Percentiles rank a stretch among this genome's conserved stretches.
phyloP scores from a whole-genome alignment of 176 grass and related monocot species.

The Rhynchospora breviuscula region DNA sequence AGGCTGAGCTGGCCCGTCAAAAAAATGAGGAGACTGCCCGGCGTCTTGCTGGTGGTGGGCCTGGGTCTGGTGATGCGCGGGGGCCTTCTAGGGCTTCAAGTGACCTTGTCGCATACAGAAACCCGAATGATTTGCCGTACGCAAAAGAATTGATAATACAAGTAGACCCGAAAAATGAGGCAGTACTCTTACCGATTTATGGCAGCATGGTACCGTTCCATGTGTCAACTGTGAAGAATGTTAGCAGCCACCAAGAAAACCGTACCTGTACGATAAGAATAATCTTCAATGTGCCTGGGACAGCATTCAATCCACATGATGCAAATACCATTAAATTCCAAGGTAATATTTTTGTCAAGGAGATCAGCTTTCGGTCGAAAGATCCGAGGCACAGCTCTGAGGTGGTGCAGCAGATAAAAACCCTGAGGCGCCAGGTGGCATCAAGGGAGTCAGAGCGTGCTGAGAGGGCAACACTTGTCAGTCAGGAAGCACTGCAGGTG shows the following conservation, averaged over 20 bases:
- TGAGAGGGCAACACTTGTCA: constrained; percentile 89
- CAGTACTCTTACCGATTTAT: constrained; percentile 77
- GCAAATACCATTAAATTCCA: constrained; percentile 53
- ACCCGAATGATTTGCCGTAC: constrained; percentile 60
- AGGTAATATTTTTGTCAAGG: constrained; percentile 68
- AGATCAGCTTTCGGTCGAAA: constrained; percentile 76
- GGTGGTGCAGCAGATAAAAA: constrained; percentile 83
- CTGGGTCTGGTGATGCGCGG: constrained; percentile 43
- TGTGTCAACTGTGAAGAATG: constrained; percentile 85
- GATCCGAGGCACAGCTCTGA: constrained; percentile 74
- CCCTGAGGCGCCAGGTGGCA: constrained; percentile 73
- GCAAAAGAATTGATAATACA: constrained; percentile 67
- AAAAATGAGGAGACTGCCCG: constrained; percentile 82
- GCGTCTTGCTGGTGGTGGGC: constrained; percentile 55
- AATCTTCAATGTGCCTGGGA: constrained; percentile 84
- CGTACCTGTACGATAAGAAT: constrained; percentile 62
- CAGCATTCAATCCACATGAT: constrained; percentile 64
- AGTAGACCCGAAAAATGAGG: constrained; percentile 83
- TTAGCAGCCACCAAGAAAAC: constrained; percentile 65
- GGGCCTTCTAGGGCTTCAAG: constrained; percentile 40
- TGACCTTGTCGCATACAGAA: constrained; percentile 80
- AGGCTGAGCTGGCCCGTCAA: constrained; percentile 77
- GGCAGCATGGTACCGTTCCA: constrained; percentile 85
- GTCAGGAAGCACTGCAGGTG: constrained; percentile 76
- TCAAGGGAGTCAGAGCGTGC: constrained; percentile 83